These are phyloP conservation scores for Talaromyces liani DNA, from an alignment of 495 filamentous ascomycete genomes.

Conservation along the genomic window DNA sequence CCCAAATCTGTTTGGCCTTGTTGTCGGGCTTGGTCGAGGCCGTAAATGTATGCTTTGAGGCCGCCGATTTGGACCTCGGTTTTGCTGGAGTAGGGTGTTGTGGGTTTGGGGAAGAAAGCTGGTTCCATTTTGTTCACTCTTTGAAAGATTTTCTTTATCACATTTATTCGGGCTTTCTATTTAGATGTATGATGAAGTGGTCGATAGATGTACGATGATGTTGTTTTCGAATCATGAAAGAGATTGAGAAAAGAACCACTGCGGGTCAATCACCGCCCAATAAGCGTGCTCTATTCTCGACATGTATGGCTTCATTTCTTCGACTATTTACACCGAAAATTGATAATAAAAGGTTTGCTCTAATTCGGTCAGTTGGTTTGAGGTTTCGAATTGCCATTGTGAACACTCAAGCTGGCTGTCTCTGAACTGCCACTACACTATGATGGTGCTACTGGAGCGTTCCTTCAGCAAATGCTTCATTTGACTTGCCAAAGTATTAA, in stretches of 20 bases:
- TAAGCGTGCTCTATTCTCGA: background rate
- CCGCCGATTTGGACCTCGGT: conserved; percentile 3
- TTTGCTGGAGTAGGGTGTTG: conserved; percentile 3
- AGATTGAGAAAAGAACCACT: background rate
- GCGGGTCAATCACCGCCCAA: background rate
- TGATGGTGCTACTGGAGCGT: too few species aligned
- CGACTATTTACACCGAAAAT: background rate
- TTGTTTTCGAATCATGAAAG: background rate
- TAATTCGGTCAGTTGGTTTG: background rate
- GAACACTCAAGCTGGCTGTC: background rate
- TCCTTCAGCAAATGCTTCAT: background rate
- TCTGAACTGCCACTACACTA: background rate
- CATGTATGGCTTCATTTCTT: background rate
- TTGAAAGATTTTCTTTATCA: background rate
- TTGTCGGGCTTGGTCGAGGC: conserved; percentile 3
- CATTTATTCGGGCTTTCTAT: background rate
- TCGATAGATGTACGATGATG: background rate
- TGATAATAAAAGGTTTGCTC: background rate
- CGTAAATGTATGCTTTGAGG: conserved; percentile 1
- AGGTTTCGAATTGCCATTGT: background rate
- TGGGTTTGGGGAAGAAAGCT: background rate
- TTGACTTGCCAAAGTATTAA: background rate
- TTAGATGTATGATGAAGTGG: background rate
- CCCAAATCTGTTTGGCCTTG: background rate
- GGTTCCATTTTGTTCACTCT: background rate